These are phyloP conservation scores for Geosmithia morbida DNA, from an alignment of 2,329 filamentous ascomycete genomes.

Conservation along the genomic window DNA sequence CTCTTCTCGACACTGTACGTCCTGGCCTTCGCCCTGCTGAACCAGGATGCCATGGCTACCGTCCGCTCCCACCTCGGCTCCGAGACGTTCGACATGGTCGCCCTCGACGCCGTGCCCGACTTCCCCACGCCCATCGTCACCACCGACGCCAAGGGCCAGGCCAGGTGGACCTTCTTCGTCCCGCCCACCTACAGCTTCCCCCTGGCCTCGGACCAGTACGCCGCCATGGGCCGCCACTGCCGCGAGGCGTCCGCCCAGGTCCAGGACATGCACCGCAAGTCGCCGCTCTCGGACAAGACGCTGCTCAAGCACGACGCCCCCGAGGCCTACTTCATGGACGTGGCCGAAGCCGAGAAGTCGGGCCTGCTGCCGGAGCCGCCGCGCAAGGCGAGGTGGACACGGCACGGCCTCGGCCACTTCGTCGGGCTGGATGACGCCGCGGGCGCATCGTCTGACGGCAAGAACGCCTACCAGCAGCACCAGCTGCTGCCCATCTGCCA, in stretches of 20 bases:
- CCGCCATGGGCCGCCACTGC: constrained; percentile 53
- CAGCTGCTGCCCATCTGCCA: constrained; percentile 41
- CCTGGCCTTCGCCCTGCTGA: constrained; percentile 11
- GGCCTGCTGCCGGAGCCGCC: constrained; percentile 37
- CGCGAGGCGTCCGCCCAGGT: constrained; percentile 48
- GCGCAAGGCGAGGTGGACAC: not conserved
- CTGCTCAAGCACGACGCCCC: constrained; percentile 40
- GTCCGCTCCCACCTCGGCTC: constrained; percentile 26
- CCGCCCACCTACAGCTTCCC: constrained; percentile 54
- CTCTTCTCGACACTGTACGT: constrained; percentile 37
- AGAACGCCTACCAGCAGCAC: not conserved
- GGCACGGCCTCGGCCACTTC: constrained; percentile 17
- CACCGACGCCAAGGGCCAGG: constrained; percentile 45
- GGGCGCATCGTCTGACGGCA: not conserved
- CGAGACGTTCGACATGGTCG: constrained; percentile 52
- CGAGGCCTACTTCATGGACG: constrained; percentile 60
- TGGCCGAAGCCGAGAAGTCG: constrained; percentile 52
- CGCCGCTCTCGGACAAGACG: constrained; percentile 25
- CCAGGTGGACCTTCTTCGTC: constrained; percentile 73
- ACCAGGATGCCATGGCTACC: constrained; percentile 12
- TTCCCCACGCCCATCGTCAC: constrained; percentile 61
- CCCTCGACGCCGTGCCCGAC: constrained; percentile 49
- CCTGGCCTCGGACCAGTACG: constrained; percentile 49
- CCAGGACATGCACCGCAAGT: constrained; percentile 25
- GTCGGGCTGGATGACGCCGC: constrained; percentile 31